Percentiles rank a stretch among this genome's conserved stretches.
Evolutionary conservation across 495 filamentous ascomycete species (phyloP).

Genomic region (Amphirosellinia nigrospora): DNA sequence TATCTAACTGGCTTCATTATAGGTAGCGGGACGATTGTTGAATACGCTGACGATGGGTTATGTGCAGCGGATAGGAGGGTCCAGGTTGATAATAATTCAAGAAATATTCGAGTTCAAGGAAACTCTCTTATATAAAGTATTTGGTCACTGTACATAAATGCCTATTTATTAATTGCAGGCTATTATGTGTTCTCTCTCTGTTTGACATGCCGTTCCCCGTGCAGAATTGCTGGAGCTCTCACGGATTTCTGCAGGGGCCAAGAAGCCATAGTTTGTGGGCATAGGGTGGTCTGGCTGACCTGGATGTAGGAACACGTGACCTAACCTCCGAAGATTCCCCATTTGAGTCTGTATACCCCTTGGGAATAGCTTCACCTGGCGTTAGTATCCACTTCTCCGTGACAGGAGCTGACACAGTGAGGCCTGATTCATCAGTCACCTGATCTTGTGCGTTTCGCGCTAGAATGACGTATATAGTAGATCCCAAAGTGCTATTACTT

Average conservation of each 20-base stretch:
- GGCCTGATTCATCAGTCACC: neutral
- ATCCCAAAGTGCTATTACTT: no score
- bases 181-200: no score
- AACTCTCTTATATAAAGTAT: neutral
- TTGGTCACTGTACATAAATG: neutral
- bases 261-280: no score
- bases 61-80: neutral
- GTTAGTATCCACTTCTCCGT: no score
- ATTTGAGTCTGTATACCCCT: no score
- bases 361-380: no score
- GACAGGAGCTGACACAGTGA: neutral
- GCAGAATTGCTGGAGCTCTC: neutral
- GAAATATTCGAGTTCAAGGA: neutral
- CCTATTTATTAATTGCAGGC: no score
- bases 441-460: neutral
- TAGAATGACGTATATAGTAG: neutral
- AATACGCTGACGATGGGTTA: neutral
- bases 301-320: no score
- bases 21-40: neutral
- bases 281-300: no score
- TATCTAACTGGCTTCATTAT: conserved; percentile 1
- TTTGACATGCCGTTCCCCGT: neutral
- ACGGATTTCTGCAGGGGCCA: no score
- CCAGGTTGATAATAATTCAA: neutral
- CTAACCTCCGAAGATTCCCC: no score